Percentiles rank a stretch among this genome's conserved stretches.
Conservation (phyloP, 768 basidiomycete genomes). For the Auriscalpium vulgare region DNA sequence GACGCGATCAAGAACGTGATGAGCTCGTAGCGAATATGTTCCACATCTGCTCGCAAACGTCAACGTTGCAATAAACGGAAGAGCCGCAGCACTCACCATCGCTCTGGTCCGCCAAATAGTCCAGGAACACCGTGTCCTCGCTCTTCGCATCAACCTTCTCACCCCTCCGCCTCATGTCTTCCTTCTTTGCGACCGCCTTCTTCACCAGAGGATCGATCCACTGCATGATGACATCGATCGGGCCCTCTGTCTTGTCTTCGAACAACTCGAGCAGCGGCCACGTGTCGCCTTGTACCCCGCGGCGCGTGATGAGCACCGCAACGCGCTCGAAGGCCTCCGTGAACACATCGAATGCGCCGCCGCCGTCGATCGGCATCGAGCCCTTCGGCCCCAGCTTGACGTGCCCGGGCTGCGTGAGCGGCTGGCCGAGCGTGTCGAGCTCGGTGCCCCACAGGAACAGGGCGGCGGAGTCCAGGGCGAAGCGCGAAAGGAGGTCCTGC, state of each 20-base stretch:
- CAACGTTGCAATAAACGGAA: background rate
- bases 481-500: constrained; percentile 38
- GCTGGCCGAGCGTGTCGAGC: constrained; percentile 29
- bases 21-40: constrained; percentile 14
- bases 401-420: constrained; percentile 32
- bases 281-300: constrained; percentile 9
- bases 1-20: constrained; percentile 15
- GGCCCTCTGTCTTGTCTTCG: constrained; percentile 13
- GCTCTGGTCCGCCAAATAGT: constrained; percentile 9
- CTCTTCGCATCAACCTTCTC: constrained; percentile 1
- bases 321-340: constrained; percentile 9
- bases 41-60: constrained; percentile 3
- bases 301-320: constrained; percentile 8
- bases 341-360: constrained; percentile 10
- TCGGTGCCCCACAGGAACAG: constrained; percentile 44
- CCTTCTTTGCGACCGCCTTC: constrained; percentile 7
- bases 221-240: constrained; percentile 4
- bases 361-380: constrained; percentile 9
- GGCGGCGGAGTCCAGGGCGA: constrained; percentile 46
- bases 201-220: constrained; percentile 13
- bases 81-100: constrained; percentile 2
- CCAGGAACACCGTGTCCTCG: constrained; percentile 13
- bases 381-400: constrained; percentile 12
- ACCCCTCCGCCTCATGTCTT: background rate
- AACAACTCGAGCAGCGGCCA: constrained; percentile 16